Evolutionary conservation across 805 yeast species (phyloP).

Genomic region (Candida chilensis): DNA sequence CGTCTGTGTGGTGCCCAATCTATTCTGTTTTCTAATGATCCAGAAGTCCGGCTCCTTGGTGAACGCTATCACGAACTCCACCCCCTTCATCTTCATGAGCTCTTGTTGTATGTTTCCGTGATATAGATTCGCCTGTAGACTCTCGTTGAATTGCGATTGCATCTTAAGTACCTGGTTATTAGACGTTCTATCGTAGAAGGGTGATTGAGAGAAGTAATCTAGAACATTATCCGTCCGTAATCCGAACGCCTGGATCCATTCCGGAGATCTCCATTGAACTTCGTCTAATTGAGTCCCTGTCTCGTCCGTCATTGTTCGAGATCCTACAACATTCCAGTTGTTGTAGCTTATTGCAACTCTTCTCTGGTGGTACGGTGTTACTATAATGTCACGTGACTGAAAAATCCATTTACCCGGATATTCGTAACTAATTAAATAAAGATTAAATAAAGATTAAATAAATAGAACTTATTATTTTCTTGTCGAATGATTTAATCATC

Average conservation of each 20-base stretch:
- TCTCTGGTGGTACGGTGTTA: not conserved
- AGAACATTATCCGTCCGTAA: slow-evolving; percentile 83
- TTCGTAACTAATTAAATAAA: not conserved
- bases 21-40: slow-evolving; percentile 77
- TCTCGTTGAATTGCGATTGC: slow-evolving; percentile 82
- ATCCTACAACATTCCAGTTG: not conserved
- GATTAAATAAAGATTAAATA: too few species aligned
- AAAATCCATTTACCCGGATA: not conserved
- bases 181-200: slow-evolving; percentile 89
- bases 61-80: slow-evolving; percentile 70
- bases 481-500: too few species aligned
- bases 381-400: not conserved
- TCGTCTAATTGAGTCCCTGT: slow-evolving; percentile 56
- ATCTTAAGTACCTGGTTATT: slow-evolving; percentile 91
- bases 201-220: slow-evolving; percentile 89
- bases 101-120: slow-evolving; percentile 33
- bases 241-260: slow-evolving; percentile 89
- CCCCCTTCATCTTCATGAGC: slow-evolving; percentile 71
- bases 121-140: slow-evolving; percentile 15
- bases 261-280: slow-evolving; percentile 95
- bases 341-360: not conserved
- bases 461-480: too few species aligned
- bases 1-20: slow-evolving; percentile 43
- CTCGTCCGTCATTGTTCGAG: not conserved
- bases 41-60: slow-evolving; percentile 88